Base-by-base conservation (phyloP, 495 filamentous ascomycete species). In the Alectoria sarmentosa region DNA sequence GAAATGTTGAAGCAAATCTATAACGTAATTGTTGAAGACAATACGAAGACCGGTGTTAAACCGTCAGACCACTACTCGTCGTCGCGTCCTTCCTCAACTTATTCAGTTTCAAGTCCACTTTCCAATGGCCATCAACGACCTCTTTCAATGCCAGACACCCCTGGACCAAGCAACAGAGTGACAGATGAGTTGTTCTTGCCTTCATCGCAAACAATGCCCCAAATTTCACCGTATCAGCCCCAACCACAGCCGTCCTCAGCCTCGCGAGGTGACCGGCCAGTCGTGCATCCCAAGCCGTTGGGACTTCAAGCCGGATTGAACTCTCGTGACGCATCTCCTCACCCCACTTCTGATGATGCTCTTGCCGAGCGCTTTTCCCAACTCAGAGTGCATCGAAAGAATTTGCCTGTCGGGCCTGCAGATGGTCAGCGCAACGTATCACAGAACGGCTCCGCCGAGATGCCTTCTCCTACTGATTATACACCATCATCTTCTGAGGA, bases 11-110 rank as follows among this genome's bases (percentile, higher is more conserved):
- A 79, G 34, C 72, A 76, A 34, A 84, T 91, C 63, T 89, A 88
- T 72, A 74, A 82, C 3, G 78, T 84, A 34, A 92, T 93, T 67
- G 80, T 83, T 60, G 82, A 84, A 37, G 84, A 91, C 68, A 90
- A 90, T 68, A 67, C 69, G 28, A 78, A 77, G 61, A 84, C 73
- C 39, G 84, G 85, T 13, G 74, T 83, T 21, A 61, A 21, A 36
- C 64, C 66, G 30, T 36, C 48, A 30, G 48, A 49, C 17, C 63
- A 58, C n/a, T n/a, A 26, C 36, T 39, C 55, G 36, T 32, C 19
- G 4, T 52, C 56, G 17, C 56, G 36, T 28, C 63, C n/a, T 60
- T 60, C 46, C 7, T 58, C 59, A 30, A 46, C 14, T 26, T 42
- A 60, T 10, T 49, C 65, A n/a, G 63, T 54, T 9, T 34, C 26